phyloP scores from a whole-genome alignment of 2,329 filamentous ascomycete species.

The Monosporascus sp. region DNA sequence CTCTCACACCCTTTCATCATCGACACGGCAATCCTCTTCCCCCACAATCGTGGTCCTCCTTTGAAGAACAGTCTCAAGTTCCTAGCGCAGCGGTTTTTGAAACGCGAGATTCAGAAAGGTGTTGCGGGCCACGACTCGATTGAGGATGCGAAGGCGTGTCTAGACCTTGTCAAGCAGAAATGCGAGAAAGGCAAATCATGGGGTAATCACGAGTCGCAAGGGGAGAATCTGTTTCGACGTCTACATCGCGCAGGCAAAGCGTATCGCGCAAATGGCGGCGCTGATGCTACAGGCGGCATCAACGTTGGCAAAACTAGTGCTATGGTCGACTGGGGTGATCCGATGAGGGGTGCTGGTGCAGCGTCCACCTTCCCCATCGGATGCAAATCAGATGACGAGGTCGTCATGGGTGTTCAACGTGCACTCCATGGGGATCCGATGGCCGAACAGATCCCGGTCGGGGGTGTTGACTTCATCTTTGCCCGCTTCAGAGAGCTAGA shows the following conservation, averaged over 20 bases:
- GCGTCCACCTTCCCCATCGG: slow-evolving; percentile 52
- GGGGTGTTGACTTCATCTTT: slow-evolving; percentile 63
- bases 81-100: slow-evolving; percentile 79
- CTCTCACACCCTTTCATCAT: slow-evolving; percentile 89
- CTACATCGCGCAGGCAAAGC: slow-evolving; percentile 59
- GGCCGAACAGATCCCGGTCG: slow-evolving; percentile 50
- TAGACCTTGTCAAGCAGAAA: slow-evolving; percentile 92
- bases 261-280: slow-evolving; percentile 57
- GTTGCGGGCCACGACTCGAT: slow-evolving; percentile 78
- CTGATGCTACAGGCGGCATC: slow-evolving; percentile 49
- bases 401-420: slow-evolving; percentile 48
- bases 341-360: slow-evolving; percentile 51
- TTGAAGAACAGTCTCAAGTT: slow-evolving; percentile 89
- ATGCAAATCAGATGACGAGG: slow-evolving; percentile 55
- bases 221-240: slow-evolving; percentile 85
- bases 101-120: slow-evolving; percentile 80
- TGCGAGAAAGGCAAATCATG: slow-evolving; percentile 87
- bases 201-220: slow-evolving; percentile 72
- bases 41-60: slow-evolving; percentile 83
- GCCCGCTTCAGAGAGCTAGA: slow-evolving; percentile 62
- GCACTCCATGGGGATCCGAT: slow-evolving; percentile 54
- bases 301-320: slow-evolving; percentile 60
- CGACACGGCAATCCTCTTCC: slow-evolving; percentile 85
- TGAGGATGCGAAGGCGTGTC: slow-evolving; percentile 84
- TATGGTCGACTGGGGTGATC: slow-evolving; percentile 86